phyloP scores from a whole-genome alignment of 257 asterid species.

The Verbascum thapsus region DNA sequence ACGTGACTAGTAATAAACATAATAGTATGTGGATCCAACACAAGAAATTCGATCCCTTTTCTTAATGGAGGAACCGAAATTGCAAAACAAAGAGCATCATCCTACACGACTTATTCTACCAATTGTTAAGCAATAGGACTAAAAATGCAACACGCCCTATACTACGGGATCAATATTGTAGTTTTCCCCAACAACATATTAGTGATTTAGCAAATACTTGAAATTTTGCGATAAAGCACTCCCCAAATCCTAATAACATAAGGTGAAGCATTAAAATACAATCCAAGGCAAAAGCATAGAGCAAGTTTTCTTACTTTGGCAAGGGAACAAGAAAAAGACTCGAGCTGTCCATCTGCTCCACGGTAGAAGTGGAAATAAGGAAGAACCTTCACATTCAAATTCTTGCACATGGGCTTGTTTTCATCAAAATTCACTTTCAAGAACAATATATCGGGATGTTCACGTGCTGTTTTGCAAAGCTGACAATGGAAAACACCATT shows the following conservation, averaged over 20 bases:
- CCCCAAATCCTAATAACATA: not conserved
- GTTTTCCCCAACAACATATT: too few relatives aligned
- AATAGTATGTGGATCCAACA: too few relatives aligned
- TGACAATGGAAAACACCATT: constrained; percentile 31
- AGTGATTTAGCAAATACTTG: not conserved
- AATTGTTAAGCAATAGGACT: too few relatives aligned
- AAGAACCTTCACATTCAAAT: constrained; percentile 87
- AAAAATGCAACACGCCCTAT: too few relatives aligned
- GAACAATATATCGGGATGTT: constrained; percentile 74
- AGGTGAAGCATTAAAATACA: not conserved
- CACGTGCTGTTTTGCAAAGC: constrained; percentile 83
- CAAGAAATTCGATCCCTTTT: too few relatives aligned
- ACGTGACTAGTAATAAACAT: too few relatives aligned
- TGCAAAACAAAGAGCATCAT: too few relatives aligned
- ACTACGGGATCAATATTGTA: too few relatives aligned
- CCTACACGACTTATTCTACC: too few relatives aligned
- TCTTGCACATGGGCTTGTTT: constrained; percentile 91
- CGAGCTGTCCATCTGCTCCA: constrained; percentile 92
- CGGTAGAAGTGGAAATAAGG: constrained; percentile 95
- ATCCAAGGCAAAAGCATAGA: not conserved
- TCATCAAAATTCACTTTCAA: constrained; percentile 87
- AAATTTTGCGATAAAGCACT: constrained; percentile 1
- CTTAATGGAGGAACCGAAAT: too few relatives aligned
- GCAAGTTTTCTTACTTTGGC: constrained; percentile 65
- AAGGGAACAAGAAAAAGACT: constrained; percentile 90